Base-by-base conservation (phyloP, 2,329 filamentous ascomycete genomes). In the Arthroderma uncinatum region DNA sequence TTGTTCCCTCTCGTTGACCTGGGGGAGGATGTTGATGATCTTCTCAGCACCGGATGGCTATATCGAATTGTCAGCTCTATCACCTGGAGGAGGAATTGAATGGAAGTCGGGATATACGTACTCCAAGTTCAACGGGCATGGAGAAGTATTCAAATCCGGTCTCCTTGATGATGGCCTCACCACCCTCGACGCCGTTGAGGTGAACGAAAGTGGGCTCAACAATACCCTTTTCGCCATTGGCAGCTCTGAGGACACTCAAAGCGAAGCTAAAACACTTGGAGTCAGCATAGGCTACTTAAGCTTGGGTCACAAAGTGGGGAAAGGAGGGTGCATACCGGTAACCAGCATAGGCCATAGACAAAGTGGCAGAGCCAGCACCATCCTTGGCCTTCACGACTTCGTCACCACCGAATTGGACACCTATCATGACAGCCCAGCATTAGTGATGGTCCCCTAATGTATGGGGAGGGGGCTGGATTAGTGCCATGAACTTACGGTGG, bases 351-450 rank as follows among this genome's bases (percentile, higher is more conserved):
- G 90, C 90, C 90, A 95, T 95, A 67, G 89, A 95, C 56, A 95
- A 81, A 59, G 90, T 95, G 64, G 90, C 90, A 60, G 89, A 94
- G 63, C 90, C 90, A 70, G 85, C 84, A 68, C 90, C 90, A 64
- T 93, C 87, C 83, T 95, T 95, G 71, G 90, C 90, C 81, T 92
- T 85, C 73, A 95, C 90, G 62, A 95, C 90, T 78, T 95, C 90
- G 66, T 98, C 93, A 79, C 93, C 93, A 72, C 93, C 93, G 66
- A 96, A 97, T 76, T 98, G 93, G 58, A 97, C 88, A 65, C 82
- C 81, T 83, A 62, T 37, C 40, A 34, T 39, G 25, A 12, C 8
- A 33, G 54, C 12, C 36, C 9, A 14, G 61, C 53, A 48, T 57
- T 30, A 42, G 36, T 30, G 42, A 4, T 50, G 40, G 56, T 7